Conservation (phyloP, 106 monocot genomes). For the Dendrobium officinale region DNA sequence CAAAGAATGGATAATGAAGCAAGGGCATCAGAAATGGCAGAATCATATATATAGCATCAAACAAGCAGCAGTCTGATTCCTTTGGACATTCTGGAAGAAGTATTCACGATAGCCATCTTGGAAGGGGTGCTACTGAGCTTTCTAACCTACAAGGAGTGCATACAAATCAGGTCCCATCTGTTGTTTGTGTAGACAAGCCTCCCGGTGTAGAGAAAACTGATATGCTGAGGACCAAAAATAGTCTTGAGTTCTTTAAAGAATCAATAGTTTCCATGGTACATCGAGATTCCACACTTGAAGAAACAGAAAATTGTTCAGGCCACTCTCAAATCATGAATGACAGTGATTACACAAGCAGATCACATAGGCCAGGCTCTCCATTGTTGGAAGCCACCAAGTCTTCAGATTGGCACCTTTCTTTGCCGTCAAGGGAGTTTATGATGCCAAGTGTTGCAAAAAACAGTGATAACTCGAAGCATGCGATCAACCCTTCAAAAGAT, state of each 20-base stretch:
- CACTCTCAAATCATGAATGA: slow-evolving; percentile 13
- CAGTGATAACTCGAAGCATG: slow-evolving; percentile 20
- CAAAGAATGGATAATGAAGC: slow-evolving; percentile 28
- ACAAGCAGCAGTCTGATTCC: slow-evolving; percentile 17
- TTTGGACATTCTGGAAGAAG: slow-evolving; percentile 8
- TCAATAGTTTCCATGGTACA: slow-evolving; percentile 4
- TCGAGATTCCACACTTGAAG: slow-evolving; percentile 16
- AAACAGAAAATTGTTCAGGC: slow-evolving; percentile 10
- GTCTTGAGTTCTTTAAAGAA: slow-evolving; percentile 32
- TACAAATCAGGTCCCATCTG: slow-evolving; percentile 26
- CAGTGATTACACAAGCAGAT: slow-evolving; percentile 8
- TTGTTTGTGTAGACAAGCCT: slow-evolving; percentile 14
- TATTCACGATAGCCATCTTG: slow-evolving; percentile 11
- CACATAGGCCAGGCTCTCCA: slow-evolving; percentile 19
- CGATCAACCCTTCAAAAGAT: slow-evolving; percentile 23
- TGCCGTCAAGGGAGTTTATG: slow-evolving; percentile 23
- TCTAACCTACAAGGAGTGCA: slow-evolving; percentile 28
- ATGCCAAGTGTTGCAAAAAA: slow-evolving; percentile 19
- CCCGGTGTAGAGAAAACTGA: slow-evolving; percentile 12
- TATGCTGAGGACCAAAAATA: slow-evolving; percentile 8
- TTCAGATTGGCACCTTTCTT: slow-evolving; percentile 16
- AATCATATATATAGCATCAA: slow-evolving; percentile 18
- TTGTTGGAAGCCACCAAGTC: slow-evolving; percentile 13
- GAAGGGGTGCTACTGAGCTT: slow-evolving; percentile 15
- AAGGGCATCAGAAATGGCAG: slow-evolving; percentile 17